A percentile compares a stretch with the other conserved stretches of the same genome.
These are phyloP conservation scores for Nitzschia inconspicua DNA, from an alignment of 108 stramenopile species.

Conservation along the genomic window DNA sequence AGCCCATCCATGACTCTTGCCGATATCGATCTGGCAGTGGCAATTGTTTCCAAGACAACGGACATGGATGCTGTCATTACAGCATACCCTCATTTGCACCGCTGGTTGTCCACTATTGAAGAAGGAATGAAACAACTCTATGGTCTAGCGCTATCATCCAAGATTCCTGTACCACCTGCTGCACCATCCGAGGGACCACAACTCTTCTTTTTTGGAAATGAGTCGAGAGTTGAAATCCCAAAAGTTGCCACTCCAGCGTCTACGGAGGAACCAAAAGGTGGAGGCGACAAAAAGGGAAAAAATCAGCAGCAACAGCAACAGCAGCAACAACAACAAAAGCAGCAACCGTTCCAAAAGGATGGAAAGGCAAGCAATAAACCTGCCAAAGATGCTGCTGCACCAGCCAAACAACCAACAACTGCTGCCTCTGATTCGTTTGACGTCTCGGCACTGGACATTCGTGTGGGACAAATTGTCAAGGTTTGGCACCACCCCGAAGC, in stretches of 20 bases:
- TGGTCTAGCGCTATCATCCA: constrained; percentile 7
- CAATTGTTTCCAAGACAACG: constrained; percentile 16
- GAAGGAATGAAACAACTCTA: constrained; percentile 4
- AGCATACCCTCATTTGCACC: constrained; percentile 29
- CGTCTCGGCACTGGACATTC: constrained; percentile 85
- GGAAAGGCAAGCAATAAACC: constrained; percentile 2
- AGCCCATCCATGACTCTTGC: constrained; percentile 51
- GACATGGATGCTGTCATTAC: background rate
- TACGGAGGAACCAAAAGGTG: constrained; percentile 3
- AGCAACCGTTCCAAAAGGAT: constrained; percentile 11
- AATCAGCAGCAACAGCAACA: constrained; percentile 11
- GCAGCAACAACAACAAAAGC: constrained; percentile 6
- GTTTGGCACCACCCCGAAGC: constrained; percentile 96
- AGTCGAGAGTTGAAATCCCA: constrained; percentile 42
- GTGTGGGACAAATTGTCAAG: constrained; percentile 85
- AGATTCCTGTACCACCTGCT: background rate
- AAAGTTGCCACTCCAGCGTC: constrained; percentile 2
- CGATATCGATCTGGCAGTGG: constrained; percentile 71
- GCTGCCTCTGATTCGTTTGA: constrained; percentile 31
- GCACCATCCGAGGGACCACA: constrained; percentile 22
- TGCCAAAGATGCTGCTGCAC: constrained; percentile 12
- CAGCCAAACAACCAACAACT: constrained; percentile 4
- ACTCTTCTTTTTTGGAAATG: constrained; percentile 65
- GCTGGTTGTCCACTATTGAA: constrained; percentile 47
- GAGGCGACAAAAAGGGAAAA: constrained; percentile 7